These are phyloP conservation scores for Emergomyces orientalis DNA, from an alignment of 2,329 filamentous ascomycete species.

Conservation along the genomic window DNA sequence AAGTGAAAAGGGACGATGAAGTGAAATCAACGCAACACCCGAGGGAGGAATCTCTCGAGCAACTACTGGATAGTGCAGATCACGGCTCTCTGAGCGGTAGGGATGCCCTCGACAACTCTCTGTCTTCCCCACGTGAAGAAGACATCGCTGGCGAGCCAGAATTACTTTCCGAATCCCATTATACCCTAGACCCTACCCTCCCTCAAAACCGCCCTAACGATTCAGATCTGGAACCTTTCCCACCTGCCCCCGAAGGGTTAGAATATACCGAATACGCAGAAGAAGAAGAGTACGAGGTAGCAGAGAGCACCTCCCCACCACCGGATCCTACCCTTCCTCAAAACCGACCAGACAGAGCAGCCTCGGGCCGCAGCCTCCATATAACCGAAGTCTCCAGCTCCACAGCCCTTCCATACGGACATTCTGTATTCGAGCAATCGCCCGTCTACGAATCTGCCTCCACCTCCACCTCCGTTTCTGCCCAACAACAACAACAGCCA, in stretches of 20 bases:
- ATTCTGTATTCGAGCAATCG: constrained; percentile 9
- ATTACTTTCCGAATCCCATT: background rate
- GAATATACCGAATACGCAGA: constrained; percentile 1
- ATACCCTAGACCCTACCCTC: constrained; percentile 13
- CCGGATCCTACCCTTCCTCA: constrained; percentile 41
- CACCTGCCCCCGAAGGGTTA: constrained; percentile 10
- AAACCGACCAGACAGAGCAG: constrained; percentile 34
- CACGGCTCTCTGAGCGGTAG: constrained; percentile 26
- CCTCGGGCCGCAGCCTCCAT: constrained; percentile 17
- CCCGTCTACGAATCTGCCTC: constrained; percentile 16
- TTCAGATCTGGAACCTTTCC: constrained; percentile 11
- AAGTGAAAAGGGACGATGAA: background rate
- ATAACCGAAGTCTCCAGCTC: constrained; percentile 11
- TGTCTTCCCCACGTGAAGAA: constrained; percentile 15
- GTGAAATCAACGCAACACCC: constrained; percentile 20
- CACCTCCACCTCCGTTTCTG: constrained; percentile 10
- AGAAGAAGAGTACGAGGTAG: constrained; percentile 2
- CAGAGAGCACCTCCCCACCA: constrained; percentile 5
- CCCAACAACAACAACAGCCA: constrained; percentile 22
- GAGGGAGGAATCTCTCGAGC: constrained; percentile 34
- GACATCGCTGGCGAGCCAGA: background rate
- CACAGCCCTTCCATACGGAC: constrained; percentile 8
- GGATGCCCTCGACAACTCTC: background rate
- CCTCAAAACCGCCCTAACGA: constrained; percentile 17
- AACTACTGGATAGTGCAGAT: constrained; percentile 36